Conservation (phyloP, 805 yeast species). For the Candida vartiovaarae region DNA sequence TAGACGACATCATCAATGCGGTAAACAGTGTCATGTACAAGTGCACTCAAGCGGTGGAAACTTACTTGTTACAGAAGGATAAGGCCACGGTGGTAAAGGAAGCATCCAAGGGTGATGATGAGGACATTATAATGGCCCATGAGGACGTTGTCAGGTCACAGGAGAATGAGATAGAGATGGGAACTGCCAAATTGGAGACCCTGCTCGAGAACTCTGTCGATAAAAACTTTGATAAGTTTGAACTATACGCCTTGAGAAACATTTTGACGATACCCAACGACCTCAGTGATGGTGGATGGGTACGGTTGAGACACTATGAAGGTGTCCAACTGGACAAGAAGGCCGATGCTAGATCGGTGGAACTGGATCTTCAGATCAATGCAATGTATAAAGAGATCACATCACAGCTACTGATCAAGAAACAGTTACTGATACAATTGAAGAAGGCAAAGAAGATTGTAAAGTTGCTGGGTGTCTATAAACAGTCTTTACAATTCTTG, state of each 20-base stretch:
- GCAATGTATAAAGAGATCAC: constrained; percentile 33
- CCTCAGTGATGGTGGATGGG: constrained; percentile 47
- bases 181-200: constrained; percentile 76
- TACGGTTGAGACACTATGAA: constrained; percentile 63
- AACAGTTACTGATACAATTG: constrained; percentile 33
- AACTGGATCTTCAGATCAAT: constrained; percentile 27
- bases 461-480: constrained; percentile 27
- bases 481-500: constrained; percentile 26
- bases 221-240: constrained; percentile 78
- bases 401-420: constrained; percentile 37
- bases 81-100: constrained; percentile 5
- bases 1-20: constrained; percentile 84
- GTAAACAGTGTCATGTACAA: constrained; percentile 79
- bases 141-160: constrained; percentile 21
- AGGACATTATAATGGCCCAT: constrained; percentile 17
- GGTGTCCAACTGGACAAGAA: constrained; percentile 29
- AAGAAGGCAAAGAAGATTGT: constrained; percentile 32
- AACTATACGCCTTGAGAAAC: constrained; percentile 73
- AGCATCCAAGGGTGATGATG: constrained; percentile 1
- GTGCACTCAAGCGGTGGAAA: constrained; percentile 74
- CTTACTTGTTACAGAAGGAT: constrained; percentile 38
- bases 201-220: constrained; percentile 70
- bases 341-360: constrained; percentile 14
- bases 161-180: constrained; percentile 57
- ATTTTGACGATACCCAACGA: constrained; percentile 58